Percentiles rank a stretch among this genome's conserved stretches.
These are phyloP conservation scores for Calvatia gigantea DNA, from an alignment of 768 basidiomycete species.

Conservation along the genomic window DNA sequence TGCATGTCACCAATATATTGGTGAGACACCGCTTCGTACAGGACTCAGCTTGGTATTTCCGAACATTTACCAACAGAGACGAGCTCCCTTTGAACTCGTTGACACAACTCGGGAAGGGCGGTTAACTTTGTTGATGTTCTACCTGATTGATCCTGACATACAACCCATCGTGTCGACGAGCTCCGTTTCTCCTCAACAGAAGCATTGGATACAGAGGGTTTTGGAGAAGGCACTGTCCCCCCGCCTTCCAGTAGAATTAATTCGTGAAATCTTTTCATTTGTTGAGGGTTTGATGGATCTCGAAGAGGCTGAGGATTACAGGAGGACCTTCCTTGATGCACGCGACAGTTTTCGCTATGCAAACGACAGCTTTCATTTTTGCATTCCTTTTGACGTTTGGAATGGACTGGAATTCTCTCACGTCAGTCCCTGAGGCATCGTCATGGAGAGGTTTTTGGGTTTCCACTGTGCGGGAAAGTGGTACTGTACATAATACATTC, in stretches of 20 bases:
- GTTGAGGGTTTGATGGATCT: slow-evolving; percentile 36
- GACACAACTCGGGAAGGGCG: slow-evolving; percentile 40
- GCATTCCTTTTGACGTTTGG: slow-evolving; percentile 49
- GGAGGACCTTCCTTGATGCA: slow-evolving; percentile 27
- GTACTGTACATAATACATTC: background rate
- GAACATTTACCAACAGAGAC: slow-evolving; percentile 51
- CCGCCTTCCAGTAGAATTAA: slow-evolving; percentile 41
- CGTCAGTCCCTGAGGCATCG: background rate
- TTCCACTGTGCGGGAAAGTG: background rate
- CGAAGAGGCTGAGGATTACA: slow-evolving; percentile 33
- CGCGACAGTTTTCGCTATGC: slow-evolving; percentile 32
- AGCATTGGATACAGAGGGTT: slow-evolving; percentile 37
- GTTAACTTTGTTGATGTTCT: slow-evolving; percentile 39
- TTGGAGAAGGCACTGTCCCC: slow-evolving; percentile 30
- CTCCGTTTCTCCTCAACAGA: slow-evolving; percentile 48
- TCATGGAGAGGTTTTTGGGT: background rate
- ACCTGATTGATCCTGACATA: slow-evolving; percentile 47
- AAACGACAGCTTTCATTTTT: slow-evolving; percentile 46
- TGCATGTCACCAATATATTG: slow-evolving; percentile 46
- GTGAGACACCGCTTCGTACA: slow-evolving; percentile 29
- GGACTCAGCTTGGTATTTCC: slow-evolving; percentile 47
- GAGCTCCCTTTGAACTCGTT: slow-evolving; percentile 34
- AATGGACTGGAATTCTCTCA: slow-evolving; percentile 25
- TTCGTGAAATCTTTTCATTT: slow-evolving; percentile 35
- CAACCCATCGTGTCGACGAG: slow-evolving; percentile 38